Evolutionary conservation across 805 yeast species (phyloP).

Genomic region (Zygosaccharomyces bisporus): DNA sequence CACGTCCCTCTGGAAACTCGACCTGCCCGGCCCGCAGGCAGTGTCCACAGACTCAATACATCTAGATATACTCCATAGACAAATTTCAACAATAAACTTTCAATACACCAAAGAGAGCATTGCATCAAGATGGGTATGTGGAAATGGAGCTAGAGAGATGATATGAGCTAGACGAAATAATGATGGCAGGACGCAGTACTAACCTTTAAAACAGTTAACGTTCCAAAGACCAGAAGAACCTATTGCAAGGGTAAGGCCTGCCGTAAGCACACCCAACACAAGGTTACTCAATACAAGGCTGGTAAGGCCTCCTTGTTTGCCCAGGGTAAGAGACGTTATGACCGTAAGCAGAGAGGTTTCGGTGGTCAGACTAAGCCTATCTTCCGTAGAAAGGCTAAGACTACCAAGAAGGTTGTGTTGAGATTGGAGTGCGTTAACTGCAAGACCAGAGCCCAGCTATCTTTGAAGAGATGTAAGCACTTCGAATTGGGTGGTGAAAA

Average conservation of each 20-base stretch:
- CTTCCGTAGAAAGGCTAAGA: conserved; percentile 99
- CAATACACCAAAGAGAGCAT: conserved; percentile 2
- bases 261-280: conserved; percentile 99
- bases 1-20: not conserved
- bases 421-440: conserved; percentile 98
- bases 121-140: conserved; percentile 7
- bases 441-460: conserved; percentile 97
- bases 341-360: conserved; percentile 99
- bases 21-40: conserved; percentile 5
- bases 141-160: not conserved
- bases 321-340: conserved; percentile 99
- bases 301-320: conserved; percentile 99
- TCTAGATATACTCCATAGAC: conserved; percentile 7
- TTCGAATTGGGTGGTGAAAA: conserved; percentile 99
- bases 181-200: not conserved
- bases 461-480: conserved; percentile 99
- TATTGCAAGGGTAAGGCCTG: conserved; percentile 99
- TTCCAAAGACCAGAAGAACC: conserved; percentile 99
- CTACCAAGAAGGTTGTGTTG: conserved; percentile 99
- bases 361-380: conserved; percentile 99
- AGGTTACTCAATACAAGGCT: conserved; percentile 99
- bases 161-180: not conserved
- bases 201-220: conserved; percentile 69
- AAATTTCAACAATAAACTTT: not conserved
- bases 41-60: conserved; percentile 7